These are phyloP conservation scores for Lagenaria siceraria DNA, from an alignment of 306 rosid species.

Conservation along the genomic window DNA sequence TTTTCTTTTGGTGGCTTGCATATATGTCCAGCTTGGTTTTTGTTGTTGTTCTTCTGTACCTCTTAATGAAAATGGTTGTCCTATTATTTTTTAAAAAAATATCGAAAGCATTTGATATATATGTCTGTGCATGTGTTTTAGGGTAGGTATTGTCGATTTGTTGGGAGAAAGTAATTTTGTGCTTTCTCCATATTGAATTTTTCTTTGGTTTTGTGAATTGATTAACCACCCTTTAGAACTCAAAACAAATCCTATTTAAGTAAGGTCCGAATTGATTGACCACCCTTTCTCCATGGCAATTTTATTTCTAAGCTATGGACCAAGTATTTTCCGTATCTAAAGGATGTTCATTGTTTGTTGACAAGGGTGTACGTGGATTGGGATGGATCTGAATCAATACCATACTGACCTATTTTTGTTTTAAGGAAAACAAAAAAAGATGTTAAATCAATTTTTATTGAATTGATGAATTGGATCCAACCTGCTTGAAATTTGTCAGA, in stretches of 20 bases:
- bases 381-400: background rate
- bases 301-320: background rate
- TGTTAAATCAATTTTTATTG: too few species aligned
- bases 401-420: background rate
- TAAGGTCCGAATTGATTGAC: background rate
- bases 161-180: background rate
- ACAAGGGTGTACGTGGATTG: background rate
- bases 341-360: background rate
- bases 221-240: background rate
- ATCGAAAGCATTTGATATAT: background rate
- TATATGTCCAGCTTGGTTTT: background rate
- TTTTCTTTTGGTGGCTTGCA: background rate
- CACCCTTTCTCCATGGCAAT: background rate
- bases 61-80: background rate
- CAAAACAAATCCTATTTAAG: too few species aligned
- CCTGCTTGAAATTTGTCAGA: too few species aligned
- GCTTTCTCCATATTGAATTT: background rate
- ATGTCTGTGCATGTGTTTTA: background rate
- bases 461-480: too few species aligned
- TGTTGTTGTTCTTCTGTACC: background rate
- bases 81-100: background rate
- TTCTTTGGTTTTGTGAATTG: background rate
- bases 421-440: too few species aligned
- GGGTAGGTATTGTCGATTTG: background rate
- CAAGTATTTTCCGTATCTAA: background rate